Evolutionary conservation across 2,329 filamentous ascomycete species (phyloP), one percentile per base, ranked within the genome.

Genomic region (Aspergillus pseudoviridinutans): DNA sequence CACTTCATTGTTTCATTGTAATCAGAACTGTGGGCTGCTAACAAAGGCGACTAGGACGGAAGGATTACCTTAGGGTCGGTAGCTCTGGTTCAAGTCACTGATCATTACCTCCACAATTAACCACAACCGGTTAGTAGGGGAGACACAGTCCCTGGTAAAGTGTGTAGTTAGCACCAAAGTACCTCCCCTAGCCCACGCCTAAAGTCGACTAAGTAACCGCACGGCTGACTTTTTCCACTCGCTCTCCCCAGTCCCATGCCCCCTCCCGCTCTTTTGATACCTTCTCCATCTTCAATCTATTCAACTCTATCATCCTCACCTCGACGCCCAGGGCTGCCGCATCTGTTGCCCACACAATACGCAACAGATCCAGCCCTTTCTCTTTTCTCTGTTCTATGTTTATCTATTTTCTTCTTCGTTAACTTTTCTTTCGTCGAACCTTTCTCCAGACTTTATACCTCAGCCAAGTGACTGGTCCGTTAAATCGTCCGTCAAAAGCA

Each of bases 211-310:
- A n/a, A n/a, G n/a, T n/a, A 41, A 42, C 29, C 7, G 32, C 50
- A 61, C 52, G 53, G 57, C 56, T 56, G 59, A 55, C 56, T 56
- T 51, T 55, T 51, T 55, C 55, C 49, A 44, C 41, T 27, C 35
- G 53, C 25, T 49, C 27, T 49, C 42, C 35, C 42, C 42, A 44
- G 20, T 49, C 25, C 44, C 10, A 57, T 49, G 27, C 49, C 32
- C 32, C 32, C 32, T 38, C 32, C 14, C 32, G 32, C 32, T 38
- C 32, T 5, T 17, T 38, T 17, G 32, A 38, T 38, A 38, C 17
- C 38, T 55, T 51, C 58, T 58, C 53, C 53, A 46, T 54, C 29
- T 58, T 51, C 51, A 10, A 53, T 38, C 32, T 53, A 24, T 53
- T 4, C 24, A 49, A 27, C 50, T 56, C 22, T 51, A 46, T 28